Conservation (phyloP, 1,284 basidiomycete genomes). For the Moesziomyces sp. region DNA sequence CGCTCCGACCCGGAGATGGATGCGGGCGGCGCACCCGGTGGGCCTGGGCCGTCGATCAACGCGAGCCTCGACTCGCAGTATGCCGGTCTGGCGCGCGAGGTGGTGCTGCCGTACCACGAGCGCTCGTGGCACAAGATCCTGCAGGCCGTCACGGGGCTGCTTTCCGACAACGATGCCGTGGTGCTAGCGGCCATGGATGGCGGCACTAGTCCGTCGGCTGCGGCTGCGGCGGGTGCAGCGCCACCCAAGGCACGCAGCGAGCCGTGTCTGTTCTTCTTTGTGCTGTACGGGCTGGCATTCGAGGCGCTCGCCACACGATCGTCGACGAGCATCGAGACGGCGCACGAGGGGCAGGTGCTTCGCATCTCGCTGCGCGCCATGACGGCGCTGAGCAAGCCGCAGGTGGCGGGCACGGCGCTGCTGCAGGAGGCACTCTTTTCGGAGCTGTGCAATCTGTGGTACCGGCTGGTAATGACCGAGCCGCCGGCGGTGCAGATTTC, state of each 20-base stretch:
- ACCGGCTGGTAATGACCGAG: slow-evolving; percentile 90
- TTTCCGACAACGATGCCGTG: slow-evolving; percentile 78
- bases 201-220: slow-evolving; percentile 56
- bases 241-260: slow-evolving; percentile 69
- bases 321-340: slow-evolving; percentile 70
- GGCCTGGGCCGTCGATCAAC: slow-evolving; percentile 66
- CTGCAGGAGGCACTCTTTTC: slow-evolving; percentile 83
- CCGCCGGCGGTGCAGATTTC: slow-evolving; percentile 78
- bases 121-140: slow-evolving; percentile 85
- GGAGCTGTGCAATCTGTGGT: slow-evolving; percentile 87
- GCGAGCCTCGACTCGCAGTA: slow-evolving; percentile 79
- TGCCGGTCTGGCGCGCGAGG: slow-evolving; percentile 86
- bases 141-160: slow-evolving; percentile 84
- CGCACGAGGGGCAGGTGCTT: slow-evolving; percentile 56
- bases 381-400: slow-evolving; percentile 79
- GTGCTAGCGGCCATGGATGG: slow-evolving; percentile 86
- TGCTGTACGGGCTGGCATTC: slow-evolving; percentile 90
- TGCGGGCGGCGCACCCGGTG: slow-evolving; percentile 69
- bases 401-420: slow-evolving; percentile 83
- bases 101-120: slow-evolving; percentile 77
- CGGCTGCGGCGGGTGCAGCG: slow-evolving; percentile 6
- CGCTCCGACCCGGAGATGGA: slow-evolving; percentile 78
- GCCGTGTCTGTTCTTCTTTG: slow-evolving; percentile 84
- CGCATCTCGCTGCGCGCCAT: slow-evolving; percentile 80
- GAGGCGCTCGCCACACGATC: slow-evolving; percentile 82